Evolutionary conservation across 805 yeast species (phyloP), one percentile per base, ranked within the genome.

Genomic region (Ogataea parapolymorpha): DNA sequence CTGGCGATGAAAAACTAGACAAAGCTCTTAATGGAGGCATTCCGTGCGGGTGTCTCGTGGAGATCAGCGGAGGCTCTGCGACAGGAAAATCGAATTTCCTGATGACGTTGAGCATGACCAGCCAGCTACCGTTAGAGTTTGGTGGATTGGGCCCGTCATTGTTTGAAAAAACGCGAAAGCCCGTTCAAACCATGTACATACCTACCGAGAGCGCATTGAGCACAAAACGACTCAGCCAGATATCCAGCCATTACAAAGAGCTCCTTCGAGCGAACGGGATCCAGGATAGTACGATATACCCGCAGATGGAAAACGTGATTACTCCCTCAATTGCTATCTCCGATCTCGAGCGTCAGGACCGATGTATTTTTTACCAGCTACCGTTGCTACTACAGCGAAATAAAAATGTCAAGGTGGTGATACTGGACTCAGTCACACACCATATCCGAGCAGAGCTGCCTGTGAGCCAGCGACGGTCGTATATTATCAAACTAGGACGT

Each of bases 81-180:
- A 74, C 85, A 1, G 98, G 96, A 0, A 91, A 91, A 55, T 82
- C 96, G 0, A 95, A 90, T 50, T 63, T 90, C 4, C 63, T 85
- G 18, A 71, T 82, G 66, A 91, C 83, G 49, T 53, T 89, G 37
- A 70, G 84, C 2, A 64, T 79, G 3, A 65, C 79, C 2, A 77
- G 81, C 10, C 88, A 82, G 48, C 50, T 75, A 8, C 73, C 81
- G 0, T 33, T 18, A 9, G 63, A 58, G 13, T 48, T 62, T 26
- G 79, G 80, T 4, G 85, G 85, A 0, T 45, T 76, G 7, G 70
- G 64, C 1, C 46, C 51, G 1, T 59, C 63, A 2, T 44, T 62
- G 2, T 59, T 59, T 37, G 46, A 41, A 6, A 34, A 38, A 18
- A 11, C 25, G 14, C 32, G 28, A n/a, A 16, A n/a, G 18, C 35